Percentiles rank a stretch among this genome's conserved stretches.
Evolutionary conservation across 176 grass and related monocot genomes (phyloP).

Genomic region (Poa pratensis): DNA sequence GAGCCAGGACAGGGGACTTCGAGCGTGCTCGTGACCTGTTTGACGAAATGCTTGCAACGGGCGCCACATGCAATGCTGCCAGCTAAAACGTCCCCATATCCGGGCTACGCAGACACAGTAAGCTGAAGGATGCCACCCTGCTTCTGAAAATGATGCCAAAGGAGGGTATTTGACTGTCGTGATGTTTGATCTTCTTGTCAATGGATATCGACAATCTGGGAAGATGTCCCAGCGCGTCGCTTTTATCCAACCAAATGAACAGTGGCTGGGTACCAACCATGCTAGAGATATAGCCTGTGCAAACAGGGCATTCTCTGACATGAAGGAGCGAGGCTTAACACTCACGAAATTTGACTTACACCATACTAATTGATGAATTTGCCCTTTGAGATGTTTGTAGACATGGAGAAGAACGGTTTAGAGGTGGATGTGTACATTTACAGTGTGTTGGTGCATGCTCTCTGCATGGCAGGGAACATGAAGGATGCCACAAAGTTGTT

Average conservation of each 20-base stretch:
- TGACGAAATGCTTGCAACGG: slow-evolving; percentile 64
- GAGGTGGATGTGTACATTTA: slow-evolving; percentile 58
- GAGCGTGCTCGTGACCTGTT: slow-evolving; percentile 50
- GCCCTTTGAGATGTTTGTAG: slow-evolving; percentile 57
- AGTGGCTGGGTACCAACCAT: slow-evolving; percentile 39
- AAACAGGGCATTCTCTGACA: slow-evolving; percentile 54
- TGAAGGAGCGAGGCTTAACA: slow-evolving; percentile 62
- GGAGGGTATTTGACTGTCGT: slow-evolving; percentile 53
- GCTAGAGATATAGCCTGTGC: slow-evolving; percentile 52
- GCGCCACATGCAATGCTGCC: slow-evolving; percentile 52
- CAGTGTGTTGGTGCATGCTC: slow-evolving; percentile 53
- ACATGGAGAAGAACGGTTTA: slow-evolving; percentile 57
- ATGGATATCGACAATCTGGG: slow-evolving; percentile 59
- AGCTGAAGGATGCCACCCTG: slow-evolving; percentile 43
- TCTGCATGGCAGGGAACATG: slow-evolving; percentile 64
- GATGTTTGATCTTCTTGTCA: slow-evolving; percentile 70
- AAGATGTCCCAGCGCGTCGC: slow-evolving; percentile 57
- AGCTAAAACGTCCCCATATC: slow-evolving; percentile 59
- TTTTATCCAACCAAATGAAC: slow-evolving; percentile 67
- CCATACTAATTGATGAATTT: slow-evolving; percentile 69
- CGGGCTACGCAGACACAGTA: slow-evolving; percentile 52
- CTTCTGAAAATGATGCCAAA: slow-evolving; percentile 54
- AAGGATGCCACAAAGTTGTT: slow-evolving; percentile 73
- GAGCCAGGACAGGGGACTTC: slow-evolving; percentile 43
- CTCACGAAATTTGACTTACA: slow-evolving; percentile 73